Conservation (phyloP, 192 early-diverging fungal genomes). For the Coemansia sp. region DNA sequence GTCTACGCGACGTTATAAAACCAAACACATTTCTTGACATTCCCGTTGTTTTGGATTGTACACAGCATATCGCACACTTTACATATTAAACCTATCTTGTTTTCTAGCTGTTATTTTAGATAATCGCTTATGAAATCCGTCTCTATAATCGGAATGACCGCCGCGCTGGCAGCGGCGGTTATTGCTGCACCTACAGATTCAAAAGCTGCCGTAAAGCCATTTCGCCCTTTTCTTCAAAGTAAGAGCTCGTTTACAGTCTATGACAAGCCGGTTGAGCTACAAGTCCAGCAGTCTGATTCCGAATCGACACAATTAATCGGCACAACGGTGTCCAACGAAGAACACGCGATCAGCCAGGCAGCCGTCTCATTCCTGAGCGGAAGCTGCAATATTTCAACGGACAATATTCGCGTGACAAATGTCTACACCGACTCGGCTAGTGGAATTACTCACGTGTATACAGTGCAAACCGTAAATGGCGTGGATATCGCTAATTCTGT, state of each 20-base stretch:
- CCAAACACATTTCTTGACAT: too few relatives aligned
- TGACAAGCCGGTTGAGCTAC: conserved; percentile 1
- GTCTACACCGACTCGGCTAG: neutral
- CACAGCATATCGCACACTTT: neutral
- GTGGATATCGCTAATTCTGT: neutral
- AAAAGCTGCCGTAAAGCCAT: neutral
- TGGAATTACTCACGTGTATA: neutral
- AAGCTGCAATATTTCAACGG: neutral
- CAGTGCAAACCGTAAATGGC: neutral
- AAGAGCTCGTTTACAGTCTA: neutral
- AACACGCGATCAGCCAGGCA: neutral
- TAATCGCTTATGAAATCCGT: neutral
- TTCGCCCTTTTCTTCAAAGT: neutral
- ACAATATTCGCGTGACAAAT: neutral
- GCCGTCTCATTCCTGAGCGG: neutral
- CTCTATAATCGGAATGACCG: neutral
- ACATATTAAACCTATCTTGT: neutral
- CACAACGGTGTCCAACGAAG: neutral
- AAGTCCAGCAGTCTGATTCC: neutral
- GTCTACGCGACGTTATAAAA: too few relatives aligned
- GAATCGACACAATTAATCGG: neutral
- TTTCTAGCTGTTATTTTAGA: neutral
- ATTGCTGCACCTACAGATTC: neutral
- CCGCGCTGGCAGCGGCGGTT: neutral
- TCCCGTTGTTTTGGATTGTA: too few relatives aligned